Conservation (phyloP, 495 filamentous ascomycete species). For the Penicillium herquei region DNA sequence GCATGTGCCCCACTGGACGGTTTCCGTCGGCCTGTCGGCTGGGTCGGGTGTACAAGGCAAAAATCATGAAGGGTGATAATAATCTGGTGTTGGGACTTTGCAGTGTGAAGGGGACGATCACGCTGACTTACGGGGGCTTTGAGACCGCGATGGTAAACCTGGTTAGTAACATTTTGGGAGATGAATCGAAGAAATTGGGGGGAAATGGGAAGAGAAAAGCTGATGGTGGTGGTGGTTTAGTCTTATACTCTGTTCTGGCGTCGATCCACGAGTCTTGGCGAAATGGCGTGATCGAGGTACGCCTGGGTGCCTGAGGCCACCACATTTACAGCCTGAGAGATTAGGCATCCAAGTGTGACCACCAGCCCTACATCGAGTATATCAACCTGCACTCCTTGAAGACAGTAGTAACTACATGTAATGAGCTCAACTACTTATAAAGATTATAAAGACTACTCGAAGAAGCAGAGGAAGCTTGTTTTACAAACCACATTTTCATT, state of each 20-base stretch:
- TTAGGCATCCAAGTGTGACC: no score
- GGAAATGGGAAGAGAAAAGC: slow-evolving; percentile 16
- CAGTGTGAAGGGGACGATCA: background rate
- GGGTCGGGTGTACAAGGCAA: slow-evolving; percentile 15
- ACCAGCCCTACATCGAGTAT: no score
- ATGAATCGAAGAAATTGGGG: background rate
- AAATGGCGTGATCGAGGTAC: slow-evolving; percentile 38
- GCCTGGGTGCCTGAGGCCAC: slow-evolving; percentile 9
- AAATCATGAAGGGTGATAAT: background rate
- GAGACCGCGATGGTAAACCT: background rate
- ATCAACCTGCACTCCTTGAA: no score
- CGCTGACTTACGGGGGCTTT: slow-evolving; percentile 2
- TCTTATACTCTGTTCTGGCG: slow-evolving; percentile 32
- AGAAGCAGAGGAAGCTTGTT: no score
- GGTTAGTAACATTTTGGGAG: background rate
- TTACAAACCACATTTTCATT: no score
- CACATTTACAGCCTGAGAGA: background rate
- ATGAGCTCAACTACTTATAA: no score
- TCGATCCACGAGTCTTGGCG: slow-evolving; percentile 35
- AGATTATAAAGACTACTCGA: no score
- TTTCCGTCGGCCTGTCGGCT: slow-evolving; percentile 27
- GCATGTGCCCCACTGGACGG: slow-evolving; percentile 15
- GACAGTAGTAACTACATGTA: no score
- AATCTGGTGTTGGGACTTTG: background rate
- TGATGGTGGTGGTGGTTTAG: slow-evolving; percentile 13